Conservation (phyloP, 208 protist genomes). For the Trypanosoma vivax region DNA sequence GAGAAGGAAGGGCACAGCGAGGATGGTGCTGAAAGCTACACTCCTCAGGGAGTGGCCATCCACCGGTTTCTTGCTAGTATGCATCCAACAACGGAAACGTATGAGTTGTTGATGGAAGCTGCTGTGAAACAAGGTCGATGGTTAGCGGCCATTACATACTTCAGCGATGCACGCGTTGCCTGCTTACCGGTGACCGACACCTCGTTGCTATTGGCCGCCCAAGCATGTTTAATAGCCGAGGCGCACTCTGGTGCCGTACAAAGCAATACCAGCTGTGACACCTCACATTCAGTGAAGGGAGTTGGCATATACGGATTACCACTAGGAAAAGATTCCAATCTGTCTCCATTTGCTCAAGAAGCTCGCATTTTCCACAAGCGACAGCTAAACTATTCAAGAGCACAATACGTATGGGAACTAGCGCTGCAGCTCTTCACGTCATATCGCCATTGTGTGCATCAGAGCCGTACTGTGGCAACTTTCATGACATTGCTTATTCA, state of each 20-base stretch:
- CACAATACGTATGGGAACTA: slow-evolving; percentile 13
- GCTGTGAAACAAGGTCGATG: slow-evolving; percentile 40
- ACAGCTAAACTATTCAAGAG: background rate
- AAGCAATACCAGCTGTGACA: background rate
- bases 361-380: too few relatives aligned
- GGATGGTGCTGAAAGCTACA: background rate
- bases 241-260: background rate
- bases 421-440: slow-evolving; percentile 30
- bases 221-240: slow-evolving; percentile 27
- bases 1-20: slow-evolving; percentile 14
- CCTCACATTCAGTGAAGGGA: too few relatives aligned
- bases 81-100: slow-evolving; percentile 54
- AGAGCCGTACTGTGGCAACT: slow-evolving; percentile 30
- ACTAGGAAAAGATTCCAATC: too few relatives aligned
- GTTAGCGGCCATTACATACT: slow-evolving; percentile 43
- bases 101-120: slow-evolving; percentile 48
- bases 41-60: background rate
- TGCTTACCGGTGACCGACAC: slow-evolving; percentile 28
- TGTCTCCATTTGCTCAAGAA: too few relatives aligned
- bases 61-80: slow-evolving; percentile 12
- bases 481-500: slow-evolving; percentile 33
- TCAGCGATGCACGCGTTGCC: slow-evolving; percentile 30
- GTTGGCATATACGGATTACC: too few relatives aligned
- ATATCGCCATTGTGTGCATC: slow-evolving; percentile 33
- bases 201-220: slow-evolving; percentile 33